phyloP scores from a whole-genome alignment of 2,329 filamentous ascomycete genomes.

The Diaporthe destruens region DNA sequence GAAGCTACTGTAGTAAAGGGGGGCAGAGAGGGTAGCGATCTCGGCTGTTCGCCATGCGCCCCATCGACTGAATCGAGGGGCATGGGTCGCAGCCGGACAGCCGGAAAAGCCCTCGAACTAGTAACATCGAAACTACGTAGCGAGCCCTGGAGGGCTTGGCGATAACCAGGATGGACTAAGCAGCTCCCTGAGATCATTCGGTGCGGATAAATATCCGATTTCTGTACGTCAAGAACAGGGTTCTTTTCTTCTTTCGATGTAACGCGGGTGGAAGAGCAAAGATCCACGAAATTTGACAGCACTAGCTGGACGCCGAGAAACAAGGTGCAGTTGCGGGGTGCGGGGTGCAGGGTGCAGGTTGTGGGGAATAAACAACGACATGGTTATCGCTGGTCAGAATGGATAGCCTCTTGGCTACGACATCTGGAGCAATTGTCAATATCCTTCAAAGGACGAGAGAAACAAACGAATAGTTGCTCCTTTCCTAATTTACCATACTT shows the following conservation, averaged over 20 bases:
- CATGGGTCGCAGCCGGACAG: constrained; percentile 15
- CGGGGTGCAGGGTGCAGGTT: background rate
- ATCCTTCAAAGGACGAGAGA: no score
- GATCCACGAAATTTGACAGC: background rate
- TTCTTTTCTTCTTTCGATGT: background rate
- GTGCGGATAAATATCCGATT: constrained; percentile 23
- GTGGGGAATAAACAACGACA: background rate
- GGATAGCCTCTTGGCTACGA: no score
- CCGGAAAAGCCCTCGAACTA: background rate
- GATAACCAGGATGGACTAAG: no score
- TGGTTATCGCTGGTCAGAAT: no score
- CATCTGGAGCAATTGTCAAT: no score
- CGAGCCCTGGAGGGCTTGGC: constrained; percentile 6
- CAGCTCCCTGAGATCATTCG: background rate
- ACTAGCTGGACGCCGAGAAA: background rate
- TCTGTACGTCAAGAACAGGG: constrained; percentile 12
- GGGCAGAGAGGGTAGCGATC: background rate
- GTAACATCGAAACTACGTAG: background rate
- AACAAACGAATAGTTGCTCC: no score
- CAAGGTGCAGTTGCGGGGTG: constrained; percentile 3
- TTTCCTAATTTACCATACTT: no score
- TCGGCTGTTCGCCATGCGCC: constrained; percentile 13
- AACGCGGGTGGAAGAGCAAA: background rate
- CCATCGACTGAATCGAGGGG: constrained; percentile 19
- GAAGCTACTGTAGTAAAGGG: constrained; percentile 2